Conservation (phyloP, 345 rosid species). For the Melaleuca quinquenervia region DNA sequence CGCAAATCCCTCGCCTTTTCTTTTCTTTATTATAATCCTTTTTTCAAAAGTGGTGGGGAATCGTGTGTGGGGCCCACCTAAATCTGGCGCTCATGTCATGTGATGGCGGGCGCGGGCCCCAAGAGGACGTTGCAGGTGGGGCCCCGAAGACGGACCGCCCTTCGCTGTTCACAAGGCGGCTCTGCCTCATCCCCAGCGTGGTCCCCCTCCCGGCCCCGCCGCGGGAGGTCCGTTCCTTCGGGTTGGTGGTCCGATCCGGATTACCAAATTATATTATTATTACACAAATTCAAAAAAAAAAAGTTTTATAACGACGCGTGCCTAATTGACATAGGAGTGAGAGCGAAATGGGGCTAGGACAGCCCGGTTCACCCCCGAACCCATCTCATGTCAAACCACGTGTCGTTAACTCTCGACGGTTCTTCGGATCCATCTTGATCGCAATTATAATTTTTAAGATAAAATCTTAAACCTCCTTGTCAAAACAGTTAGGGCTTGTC, state of each 20-base stretch:
- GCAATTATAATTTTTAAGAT: too few species aligned
- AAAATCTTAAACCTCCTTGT: too few species aligned
- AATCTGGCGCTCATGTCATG: not conserved
- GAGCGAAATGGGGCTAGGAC: not conserved
- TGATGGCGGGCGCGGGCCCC: not conserved
- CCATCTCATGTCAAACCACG: not conserved
- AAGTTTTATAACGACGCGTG: too few species aligned
- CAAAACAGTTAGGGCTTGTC: too few species aligned
- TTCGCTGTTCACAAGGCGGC: slow-evolving; percentile 8
- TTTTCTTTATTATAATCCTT: not conserved
- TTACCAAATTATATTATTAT: not conserved
- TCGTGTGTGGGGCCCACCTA: not conserved
- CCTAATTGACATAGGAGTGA: not conserved
- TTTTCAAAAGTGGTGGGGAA: not conserved
- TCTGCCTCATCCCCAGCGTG: not conserved
- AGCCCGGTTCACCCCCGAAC: not conserved
- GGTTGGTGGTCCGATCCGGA: not conserved
- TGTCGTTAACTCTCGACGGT: too few species aligned
- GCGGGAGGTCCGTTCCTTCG: not conserved
- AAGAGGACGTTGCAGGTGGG: not conserved
- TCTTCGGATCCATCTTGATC: too few species aligned
- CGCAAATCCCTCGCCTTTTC: too few species aligned
- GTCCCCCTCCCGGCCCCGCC: not conserved
- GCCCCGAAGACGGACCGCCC: not conserved
- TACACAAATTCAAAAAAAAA: not conserved